These are phyloP conservation scores for Trichoderma reesei DNA, from an alignment of 495 filamentous ascomycete genomes.

Conservation along the genomic window DNA sequence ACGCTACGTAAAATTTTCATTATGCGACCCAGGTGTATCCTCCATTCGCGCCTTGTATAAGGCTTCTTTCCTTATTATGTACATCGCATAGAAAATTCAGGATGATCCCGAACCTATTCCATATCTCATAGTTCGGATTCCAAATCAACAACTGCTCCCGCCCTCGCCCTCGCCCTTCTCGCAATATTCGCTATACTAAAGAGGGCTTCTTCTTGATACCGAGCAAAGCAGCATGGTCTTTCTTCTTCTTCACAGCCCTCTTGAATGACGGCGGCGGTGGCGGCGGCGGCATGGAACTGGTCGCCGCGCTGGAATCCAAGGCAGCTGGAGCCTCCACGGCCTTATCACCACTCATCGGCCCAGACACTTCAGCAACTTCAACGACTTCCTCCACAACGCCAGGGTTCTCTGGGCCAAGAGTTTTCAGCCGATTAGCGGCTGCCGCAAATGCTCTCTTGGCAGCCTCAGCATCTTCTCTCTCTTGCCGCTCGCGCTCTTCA, in stretches of 20 bases:
- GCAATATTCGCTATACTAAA: slow-evolving; percentile 24
- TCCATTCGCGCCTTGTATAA: too few species aligned
- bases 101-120: neutral
- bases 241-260: slow-evolving; percentile 73
- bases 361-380: neutral
- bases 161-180: neutral
- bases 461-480: slow-evolving; percentile 78
- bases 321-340: neutral
- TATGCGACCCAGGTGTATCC: too few species aligned
- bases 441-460: slow-evolving; percentile 70
- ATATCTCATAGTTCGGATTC: neutral
- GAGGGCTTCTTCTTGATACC: slow-evolving; percentile 87
- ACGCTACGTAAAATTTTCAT: too few species aligned
- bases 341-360: neutral
- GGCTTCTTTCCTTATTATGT: too few species aligned
- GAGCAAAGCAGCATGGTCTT: slow-evolving; percentile 56
- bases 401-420: slow-evolving; percentile 36
- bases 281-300: slow-evolving; percentile 21
- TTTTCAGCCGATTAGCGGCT: slow-evolving; percentile 23
- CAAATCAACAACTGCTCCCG: neutral
- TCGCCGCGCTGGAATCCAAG: slow-evolving; percentile 10
- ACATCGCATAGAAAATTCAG: too few species aligned
- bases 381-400: slow-evolving; percentile 18
- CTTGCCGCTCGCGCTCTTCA: slow-evolving; percentile 50
- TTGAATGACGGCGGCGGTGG: slow-evolving; percentile 62